These are phyloP conservation scores for Pouteria glomerata DNA, from an alignment of 148 eudicot genomes.

Conservation along the genomic window DNA sequence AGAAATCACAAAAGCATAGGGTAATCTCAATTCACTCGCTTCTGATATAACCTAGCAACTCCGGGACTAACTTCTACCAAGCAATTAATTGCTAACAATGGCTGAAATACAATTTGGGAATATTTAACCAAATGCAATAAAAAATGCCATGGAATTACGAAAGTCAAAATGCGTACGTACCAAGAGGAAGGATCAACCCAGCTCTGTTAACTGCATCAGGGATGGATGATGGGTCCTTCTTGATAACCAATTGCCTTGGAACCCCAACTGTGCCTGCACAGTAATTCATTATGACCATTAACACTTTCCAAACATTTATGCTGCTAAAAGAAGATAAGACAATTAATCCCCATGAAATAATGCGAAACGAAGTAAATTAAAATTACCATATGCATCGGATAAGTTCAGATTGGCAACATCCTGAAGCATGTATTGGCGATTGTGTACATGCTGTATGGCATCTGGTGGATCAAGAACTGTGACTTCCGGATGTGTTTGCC, in stretches of 20 bases:
- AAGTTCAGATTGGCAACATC: constrained; percentile 80
- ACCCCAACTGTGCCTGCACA: constrained; percentile 71
- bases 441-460: constrained; percentile 84
- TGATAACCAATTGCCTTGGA: constrained; percentile 79
- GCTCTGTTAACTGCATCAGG: constrained; percentile 64
- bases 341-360: neutral
- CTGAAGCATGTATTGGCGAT: constrained; percentile 93
- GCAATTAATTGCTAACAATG: neutral
- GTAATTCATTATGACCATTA: neutral
- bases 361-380: neutral
- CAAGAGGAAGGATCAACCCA: constrained; percentile 78
- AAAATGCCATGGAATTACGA: neutral
- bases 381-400: constrained; percentile 67
- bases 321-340: neutral
- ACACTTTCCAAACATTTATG: neutral
- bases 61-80: neutral
- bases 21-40: neutral
- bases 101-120: neutral
- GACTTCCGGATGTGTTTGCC: constrained; percentile 68
- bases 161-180: constrained; percentile 33
- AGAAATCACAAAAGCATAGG: no score
- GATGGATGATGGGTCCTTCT: constrained; percentile 75
- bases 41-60: neutral
- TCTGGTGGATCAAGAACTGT: constrained; percentile 94
- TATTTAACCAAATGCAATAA: neutral